phyloP scores from a whole-genome alignment of 2,329 filamentous ascomycete genomes.

The Shiraia sp. region DNA sequence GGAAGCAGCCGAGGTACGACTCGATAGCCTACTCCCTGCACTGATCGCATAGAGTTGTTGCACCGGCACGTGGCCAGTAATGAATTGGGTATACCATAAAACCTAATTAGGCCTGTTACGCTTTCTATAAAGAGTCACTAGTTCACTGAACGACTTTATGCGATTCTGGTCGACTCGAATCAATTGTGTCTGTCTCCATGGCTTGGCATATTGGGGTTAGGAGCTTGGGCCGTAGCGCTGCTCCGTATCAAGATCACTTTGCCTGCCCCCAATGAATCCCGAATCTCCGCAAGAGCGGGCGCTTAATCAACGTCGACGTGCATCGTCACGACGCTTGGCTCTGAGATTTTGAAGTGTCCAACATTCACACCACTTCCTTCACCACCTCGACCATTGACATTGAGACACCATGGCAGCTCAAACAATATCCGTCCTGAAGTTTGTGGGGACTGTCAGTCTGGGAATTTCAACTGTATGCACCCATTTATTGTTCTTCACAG shows the following conservation, averaged over 20 bases:
- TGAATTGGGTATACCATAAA: background rate
- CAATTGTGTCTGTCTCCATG: conserved; percentile 1
- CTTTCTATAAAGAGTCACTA: too few species aligned
- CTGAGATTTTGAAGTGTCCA: too few species aligned
- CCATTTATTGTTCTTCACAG: conserved; percentile 9
- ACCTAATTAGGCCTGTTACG: too few species aligned
- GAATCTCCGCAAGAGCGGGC: conserved; percentile 18
- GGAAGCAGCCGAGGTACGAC: conserved; percentile 25
- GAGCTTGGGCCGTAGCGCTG: conserved; percentile 8
- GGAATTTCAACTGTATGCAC: conserved; percentile 80
- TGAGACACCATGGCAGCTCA: conserved; percentile 60
- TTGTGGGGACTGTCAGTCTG: conserved; percentile 87
- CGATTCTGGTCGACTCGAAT: too few species aligned
- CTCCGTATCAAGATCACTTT: too few species aligned
- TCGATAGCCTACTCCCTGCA: conserved; percentile 11
- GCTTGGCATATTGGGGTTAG: conserved; percentile 1
- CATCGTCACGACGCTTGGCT: conserved; percentile 6
- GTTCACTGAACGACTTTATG: too few species aligned
- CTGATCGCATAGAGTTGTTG: background rate
- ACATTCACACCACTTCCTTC: background rate
- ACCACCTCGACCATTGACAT: background rate
- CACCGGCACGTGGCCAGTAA: background rate
- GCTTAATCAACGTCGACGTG: conserved; percentile 21
- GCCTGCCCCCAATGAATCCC: too few species aligned
- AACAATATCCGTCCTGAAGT: conserved; percentile 80